These are phyloP conservation scores for Beauveria medogensis DNA, from an alignment of 2,329 filamentous ascomycete species.

Conservation along the genomic window DNA sequence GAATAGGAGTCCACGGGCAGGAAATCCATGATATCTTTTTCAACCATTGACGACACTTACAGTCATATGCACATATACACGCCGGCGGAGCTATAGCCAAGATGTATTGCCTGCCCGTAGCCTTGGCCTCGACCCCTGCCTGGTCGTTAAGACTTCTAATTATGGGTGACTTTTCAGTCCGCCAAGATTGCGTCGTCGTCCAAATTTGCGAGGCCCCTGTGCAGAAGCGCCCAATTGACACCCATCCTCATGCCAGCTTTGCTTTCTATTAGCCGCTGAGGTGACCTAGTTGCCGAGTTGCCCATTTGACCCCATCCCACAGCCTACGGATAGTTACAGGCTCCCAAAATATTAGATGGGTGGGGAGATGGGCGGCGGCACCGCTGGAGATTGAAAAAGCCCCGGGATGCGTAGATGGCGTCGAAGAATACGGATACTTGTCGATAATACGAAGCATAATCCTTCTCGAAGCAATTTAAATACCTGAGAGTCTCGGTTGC, in stretches of 20 bases:
- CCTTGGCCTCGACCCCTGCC: background rate
- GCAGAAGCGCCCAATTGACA: background rate
- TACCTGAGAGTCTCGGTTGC: too few relatives aligned
- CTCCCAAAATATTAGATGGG: background rate
- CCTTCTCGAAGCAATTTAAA: too few relatives aligned
- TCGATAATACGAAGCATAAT: too few relatives aligned
- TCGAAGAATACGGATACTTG: too few relatives aligned
- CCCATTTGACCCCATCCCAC: too few relatives aligned
- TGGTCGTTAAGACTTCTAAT: too few relatives aligned
- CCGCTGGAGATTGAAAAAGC: background rate
- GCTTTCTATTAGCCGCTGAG: background rate
- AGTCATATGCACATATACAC: background rate
- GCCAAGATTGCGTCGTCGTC: too few relatives aligned
- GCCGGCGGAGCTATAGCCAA: constrained; percentile 3
- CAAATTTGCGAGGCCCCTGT: background rate
- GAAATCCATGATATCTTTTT: background rate
- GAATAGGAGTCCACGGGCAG: background rate
- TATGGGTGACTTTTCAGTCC: too few relatives aligned
- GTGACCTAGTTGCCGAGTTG: background rate
- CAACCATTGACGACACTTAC: background rate
- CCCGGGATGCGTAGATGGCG: too few relatives aligned
- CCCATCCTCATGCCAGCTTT: background rate
- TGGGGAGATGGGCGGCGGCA: background rate
- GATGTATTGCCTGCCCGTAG: background rate
- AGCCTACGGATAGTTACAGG: too few relatives aligned